Conservation (phyloP, 768 basidiomycete genomes). For the Lyophyllum decastes region DNA sequence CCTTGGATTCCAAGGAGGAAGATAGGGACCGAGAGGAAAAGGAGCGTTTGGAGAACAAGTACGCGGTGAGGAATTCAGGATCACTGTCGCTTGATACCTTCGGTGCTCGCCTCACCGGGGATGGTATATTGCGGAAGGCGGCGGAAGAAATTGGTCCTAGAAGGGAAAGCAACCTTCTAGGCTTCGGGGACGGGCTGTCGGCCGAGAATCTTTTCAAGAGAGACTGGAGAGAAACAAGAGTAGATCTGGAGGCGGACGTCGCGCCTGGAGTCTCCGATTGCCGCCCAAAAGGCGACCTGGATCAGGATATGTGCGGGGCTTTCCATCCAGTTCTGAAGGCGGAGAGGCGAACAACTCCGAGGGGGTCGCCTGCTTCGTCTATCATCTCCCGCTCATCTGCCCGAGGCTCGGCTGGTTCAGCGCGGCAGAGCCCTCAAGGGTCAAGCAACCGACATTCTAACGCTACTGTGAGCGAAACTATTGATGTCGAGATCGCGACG, state of each 20-base stretch:
- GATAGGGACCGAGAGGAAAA: slow-evolving; percentile 41
- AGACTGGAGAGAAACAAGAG: slow-evolving; percentile 77
- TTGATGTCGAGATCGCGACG: slow-evolving; percentile 43
- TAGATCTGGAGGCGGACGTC: slow-evolving; percentile 39
- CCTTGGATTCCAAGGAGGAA: slow-evolving; percentile 44
- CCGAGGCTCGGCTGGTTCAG: slow-evolving; percentile 51
- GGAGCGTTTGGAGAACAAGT: slow-evolving; percentile 32
- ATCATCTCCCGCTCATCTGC: slow-evolving; percentile 44
- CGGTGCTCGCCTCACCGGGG: slow-evolving; percentile 64
- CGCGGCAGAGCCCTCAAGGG: slow-evolving; percentile 53
- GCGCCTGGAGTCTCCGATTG: slow-evolving; percentile 17
- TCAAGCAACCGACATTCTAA: slow-evolving; percentile 41
- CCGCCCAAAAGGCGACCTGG: slow-evolving; percentile 21
- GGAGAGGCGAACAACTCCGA: slow-evolving; percentile 27
- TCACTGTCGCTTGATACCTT: slow-evolving; percentile 77
- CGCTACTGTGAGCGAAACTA: slow-evolving; percentile 42
- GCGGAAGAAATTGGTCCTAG: slow-evolving; percentile 30
- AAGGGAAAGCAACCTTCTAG: slow-evolving; percentile 47
- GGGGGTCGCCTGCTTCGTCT: slow-evolving; percentile 46
- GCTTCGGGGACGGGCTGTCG: slow-evolving; percentile 66
- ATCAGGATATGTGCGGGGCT: slow-evolving; percentile 21
- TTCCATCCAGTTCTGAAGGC: slow-evolving; percentile 13
- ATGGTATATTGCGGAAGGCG: slow-evolving; percentile 40
- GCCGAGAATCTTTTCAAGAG: slow-evolving; percentile 67
- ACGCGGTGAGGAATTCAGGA: slow-evolving; percentile 60